phyloP scores from a whole-genome alignment of 495 filamentous ascomycete species.

The Xylaria intraflava region DNA sequence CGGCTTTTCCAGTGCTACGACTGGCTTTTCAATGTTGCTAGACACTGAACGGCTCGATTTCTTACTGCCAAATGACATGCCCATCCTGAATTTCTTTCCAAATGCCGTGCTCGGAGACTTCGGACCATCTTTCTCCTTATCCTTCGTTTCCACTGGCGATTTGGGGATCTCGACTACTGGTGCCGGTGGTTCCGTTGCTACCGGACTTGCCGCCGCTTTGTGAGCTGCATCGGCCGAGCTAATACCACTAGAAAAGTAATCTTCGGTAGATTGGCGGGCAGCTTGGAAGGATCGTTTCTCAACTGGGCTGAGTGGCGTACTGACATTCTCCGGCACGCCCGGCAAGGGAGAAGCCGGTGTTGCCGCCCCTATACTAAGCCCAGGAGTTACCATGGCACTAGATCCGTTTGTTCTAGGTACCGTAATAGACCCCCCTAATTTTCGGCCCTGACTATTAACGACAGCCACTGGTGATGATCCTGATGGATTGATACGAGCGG shows the following conservation, averaged over 20 bases:
- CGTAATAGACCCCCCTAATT: conserved; percentile 24
- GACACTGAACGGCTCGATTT: conserved; percentile 72
- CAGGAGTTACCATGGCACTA: conserved; percentile 58
- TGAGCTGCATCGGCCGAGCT: conserved; percentile 28
- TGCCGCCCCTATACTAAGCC: conserved; percentile 70
- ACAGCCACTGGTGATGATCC: conserved; percentile 63
- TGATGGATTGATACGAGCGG: conserved; percentile 51
- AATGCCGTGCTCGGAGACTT: conserved; percentile 68
- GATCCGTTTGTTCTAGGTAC: conserved; percentile 62
- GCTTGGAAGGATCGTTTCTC: conserved; percentile 30
- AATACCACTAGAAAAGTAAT: conserved; percentile 44
- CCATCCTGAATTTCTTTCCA: conserved; percentile 81
- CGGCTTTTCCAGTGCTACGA: conserved; percentile 60
- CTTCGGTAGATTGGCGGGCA: conserved; percentile 36
- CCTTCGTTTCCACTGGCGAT: conserved; percentile 53
- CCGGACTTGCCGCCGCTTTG: conserved; percentile 31
- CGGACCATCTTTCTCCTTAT: conserved; percentile 53
- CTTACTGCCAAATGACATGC: conserved; percentile 72
- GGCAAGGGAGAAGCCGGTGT: conserved; percentile 53
- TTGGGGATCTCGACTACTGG: conserved; percentile 31
- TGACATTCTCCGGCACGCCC: conserved; percentile 31
- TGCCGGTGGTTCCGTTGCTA: conserved; percentile 28
- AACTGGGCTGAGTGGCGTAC: conserved; percentile 31
- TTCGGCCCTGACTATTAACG: conserved; percentile 41
- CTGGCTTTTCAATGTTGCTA: conserved; percentile 65